Evolutionary conservation across 768 basidiomycete species (phyloP).

Genomic region (Russula compacta): DNA sequence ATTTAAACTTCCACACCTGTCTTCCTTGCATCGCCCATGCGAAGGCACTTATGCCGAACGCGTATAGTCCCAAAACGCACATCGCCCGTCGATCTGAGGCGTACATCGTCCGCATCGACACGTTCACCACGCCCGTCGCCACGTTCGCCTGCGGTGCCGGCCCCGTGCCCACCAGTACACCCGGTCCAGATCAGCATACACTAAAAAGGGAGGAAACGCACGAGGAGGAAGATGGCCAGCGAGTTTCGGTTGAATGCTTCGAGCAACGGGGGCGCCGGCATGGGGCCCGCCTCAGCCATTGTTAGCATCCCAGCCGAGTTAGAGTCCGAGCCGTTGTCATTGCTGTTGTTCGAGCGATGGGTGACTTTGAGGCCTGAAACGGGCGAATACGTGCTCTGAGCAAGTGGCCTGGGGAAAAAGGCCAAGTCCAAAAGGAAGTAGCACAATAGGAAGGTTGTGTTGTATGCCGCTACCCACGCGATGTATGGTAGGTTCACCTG

Average conservation of each 20-base stretch:
- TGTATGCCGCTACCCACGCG: constrained; percentile 84
- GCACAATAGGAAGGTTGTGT: constrained; percentile 71
- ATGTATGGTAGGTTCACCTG: constrained; percentile 88
- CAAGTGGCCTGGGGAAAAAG: constrained; percentile 46
- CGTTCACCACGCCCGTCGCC: constrained; percentile 74
- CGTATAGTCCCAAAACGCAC: constrained; percentile 53
- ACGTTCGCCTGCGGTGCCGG: constrained; percentile 65
- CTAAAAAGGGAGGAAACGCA: constrained; percentile 32
- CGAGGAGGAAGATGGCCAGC: constrained; percentile 70
- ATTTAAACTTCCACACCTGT: constrained; percentile 29
- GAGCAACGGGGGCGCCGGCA: constrained; percentile 43
- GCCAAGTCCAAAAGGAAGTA: constrained; percentile 70
- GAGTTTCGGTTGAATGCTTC: constrained; percentile 81
- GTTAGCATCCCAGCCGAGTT: background rate
- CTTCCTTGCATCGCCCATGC: constrained; percentile 48
- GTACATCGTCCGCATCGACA: constrained; percentile 78
- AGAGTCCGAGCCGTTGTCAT: background rate
- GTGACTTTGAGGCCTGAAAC: constrained; percentile 30
- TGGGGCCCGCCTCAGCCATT: constrained; percentile 23
- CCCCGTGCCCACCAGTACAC: background rate
- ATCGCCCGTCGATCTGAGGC: constrained; percentile 46
- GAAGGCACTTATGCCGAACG: constrained; percentile 43
- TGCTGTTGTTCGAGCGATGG: background rate
- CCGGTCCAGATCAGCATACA: background rate
- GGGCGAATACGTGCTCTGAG: constrained; percentile 29